Percentiles rank a stretch among this genome's conserved stretches.
phyloP scores from a whole-genome alignment of 805 yeast genomes.

The Cyberlindnera mrakii region DNA sequence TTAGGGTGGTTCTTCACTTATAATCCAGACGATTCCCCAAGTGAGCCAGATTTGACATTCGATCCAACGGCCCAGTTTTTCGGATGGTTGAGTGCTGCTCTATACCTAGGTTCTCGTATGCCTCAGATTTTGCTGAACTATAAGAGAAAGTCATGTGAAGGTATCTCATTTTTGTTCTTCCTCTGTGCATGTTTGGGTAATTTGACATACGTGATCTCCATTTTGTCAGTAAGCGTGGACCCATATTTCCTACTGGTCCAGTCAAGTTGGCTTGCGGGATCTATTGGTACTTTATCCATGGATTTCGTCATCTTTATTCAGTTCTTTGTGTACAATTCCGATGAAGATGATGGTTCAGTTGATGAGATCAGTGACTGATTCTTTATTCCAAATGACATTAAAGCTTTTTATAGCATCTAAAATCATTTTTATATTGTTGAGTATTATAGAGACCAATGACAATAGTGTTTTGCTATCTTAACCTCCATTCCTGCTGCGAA shows the following conservation, averaged over 20 bases:
- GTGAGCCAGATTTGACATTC: slow-evolving; percentile 45
- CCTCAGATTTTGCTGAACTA: slow-evolving; percentile 89
- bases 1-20: slow-evolving; percentile 82
- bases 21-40: slow-evolving; percentile 29
- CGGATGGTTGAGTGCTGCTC: slow-evolving; percentile 71
- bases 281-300: slow-evolving; percentile 77
- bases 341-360: slow-evolving; percentile 13
- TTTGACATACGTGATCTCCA: slow-evolving; percentile 82
- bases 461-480: too few species aligned
- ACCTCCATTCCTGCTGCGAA: too few species aligned
- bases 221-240: slow-evolving; percentile 68
- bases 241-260: slow-evolving; percentile 69
- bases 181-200: slow-evolving; percentile 94
- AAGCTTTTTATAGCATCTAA: too few species aligned
- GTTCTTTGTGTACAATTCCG: slow-evolving; percentile 62
- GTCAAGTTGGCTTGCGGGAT: slow-evolving; percentile 89
- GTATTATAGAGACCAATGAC: too few species aligned
- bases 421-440: too few species aligned
- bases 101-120: slow-evolving; percentile 81
- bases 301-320: slow-evolving; percentile 83
- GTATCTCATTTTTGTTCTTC: slow-evolving; percentile 89
- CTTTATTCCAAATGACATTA: too few species aligned
- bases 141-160: slow-evolving; percentile 88
- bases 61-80: slow-evolving; percentile 80
- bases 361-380: background rate